phyloP scores from a whole-genome alignment of 2,329 filamentous ascomycete species.

The Aureobasidium sp. region DNA sequence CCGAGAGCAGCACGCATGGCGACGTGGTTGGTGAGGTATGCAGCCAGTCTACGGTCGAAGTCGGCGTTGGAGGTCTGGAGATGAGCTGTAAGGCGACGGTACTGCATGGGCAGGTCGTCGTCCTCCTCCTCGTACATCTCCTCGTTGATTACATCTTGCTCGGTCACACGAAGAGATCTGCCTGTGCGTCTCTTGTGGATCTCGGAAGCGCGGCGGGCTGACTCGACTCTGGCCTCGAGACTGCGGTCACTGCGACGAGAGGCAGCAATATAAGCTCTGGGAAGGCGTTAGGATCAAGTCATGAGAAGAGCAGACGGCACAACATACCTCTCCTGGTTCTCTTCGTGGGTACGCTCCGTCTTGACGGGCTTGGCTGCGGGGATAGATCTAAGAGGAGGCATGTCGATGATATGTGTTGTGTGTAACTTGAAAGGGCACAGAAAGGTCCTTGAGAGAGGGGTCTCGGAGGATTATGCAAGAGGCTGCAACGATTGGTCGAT shows the following conservation, averaged over 20 bases:
- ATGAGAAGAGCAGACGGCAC: not conserved
- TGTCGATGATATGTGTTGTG: constrained; percentile 12
- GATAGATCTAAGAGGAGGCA: constrained; percentile 29
- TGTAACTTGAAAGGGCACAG: not conserved
- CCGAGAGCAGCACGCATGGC: constrained; percentile 45
- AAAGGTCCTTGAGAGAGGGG: not conserved
- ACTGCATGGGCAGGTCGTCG: constrained; percentile 63
- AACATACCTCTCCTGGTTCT: constrained; percentile 64
- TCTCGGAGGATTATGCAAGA: constrained; percentile 7
- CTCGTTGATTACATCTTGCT: constrained; percentile 80
- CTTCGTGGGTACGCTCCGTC: constrained; percentile 69
- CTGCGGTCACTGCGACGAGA: constrained; percentile 80
- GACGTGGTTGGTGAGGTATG: constrained; percentile 49
- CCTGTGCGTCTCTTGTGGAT: constrained; percentile 86
- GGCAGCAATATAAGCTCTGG: constrained; percentile 81
- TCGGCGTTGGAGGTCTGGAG: constrained; percentile 52
- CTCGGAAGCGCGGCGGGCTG: constrained; percentile 77
- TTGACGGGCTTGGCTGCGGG: constrained; percentile 40
- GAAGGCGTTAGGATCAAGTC: not conserved
- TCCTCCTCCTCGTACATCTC: constrained; percentile 97
- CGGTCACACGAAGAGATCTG: constrained; percentile 69
- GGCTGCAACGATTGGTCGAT: not conserved
- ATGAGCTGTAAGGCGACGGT: constrained; percentile 54
- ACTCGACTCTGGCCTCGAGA: constrained; percentile 80
- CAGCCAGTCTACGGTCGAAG: constrained; percentile 54